Evolutionary conservation across 73 alveolate species (phyloP).

Genomic region (Stentor coeruleus): DNA sequence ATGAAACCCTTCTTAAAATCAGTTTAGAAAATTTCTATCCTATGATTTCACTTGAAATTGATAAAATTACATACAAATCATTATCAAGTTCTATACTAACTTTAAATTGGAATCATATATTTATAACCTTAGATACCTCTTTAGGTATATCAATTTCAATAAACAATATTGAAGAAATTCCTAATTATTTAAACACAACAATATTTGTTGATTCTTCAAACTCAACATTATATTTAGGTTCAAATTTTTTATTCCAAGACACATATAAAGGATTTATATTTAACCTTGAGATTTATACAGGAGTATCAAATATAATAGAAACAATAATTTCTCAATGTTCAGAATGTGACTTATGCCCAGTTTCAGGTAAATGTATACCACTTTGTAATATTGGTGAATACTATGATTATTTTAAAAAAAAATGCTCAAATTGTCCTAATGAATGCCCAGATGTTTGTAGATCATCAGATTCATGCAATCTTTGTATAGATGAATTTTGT

Average conservation of each 20-base stretch:
- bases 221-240: not conserved
- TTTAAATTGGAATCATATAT: too few species aligned
- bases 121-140: too few species aligned
- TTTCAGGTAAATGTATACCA: not conserved
- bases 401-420: not conserved
- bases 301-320: too few species aligned
- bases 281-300: not conserved
- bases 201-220: not conserved
- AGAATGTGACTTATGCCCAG: not conserved
- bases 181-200: too few species aligned
- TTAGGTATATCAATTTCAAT: too few species aligned
- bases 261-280: not conserved
- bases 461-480: not conserved
- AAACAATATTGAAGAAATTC: too few species aligned
- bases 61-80: too few species aligned
- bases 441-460: slow-evolving; percentile 1
- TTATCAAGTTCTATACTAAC: too few species aligned
- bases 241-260: not conserved
- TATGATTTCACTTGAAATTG: too few species aligned
- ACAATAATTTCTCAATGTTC: not conserved
- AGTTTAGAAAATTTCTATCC: too few species aligned
- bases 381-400: not conserved
- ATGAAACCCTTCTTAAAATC: too few species aligned
- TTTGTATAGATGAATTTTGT: not conserved
- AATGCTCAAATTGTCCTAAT: not conserved